phyloP scores from a whole-genome alignment of 345 rosid genomes.

The Aethionema arabicum region DNA sequence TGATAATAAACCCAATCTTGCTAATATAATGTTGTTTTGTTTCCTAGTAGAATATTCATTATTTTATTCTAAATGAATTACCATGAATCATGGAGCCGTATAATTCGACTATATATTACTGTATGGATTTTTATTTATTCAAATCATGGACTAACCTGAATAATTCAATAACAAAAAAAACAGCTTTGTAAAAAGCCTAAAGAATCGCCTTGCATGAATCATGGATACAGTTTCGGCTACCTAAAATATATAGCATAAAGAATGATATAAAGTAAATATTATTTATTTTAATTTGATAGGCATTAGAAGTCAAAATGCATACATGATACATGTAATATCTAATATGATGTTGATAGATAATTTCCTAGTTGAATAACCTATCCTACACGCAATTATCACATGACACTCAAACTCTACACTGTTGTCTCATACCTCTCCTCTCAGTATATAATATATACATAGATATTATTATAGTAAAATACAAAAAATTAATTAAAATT shows the following conservation, averaged over 20 bases:
- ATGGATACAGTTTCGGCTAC: no score
- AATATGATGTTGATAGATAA: not conserved
- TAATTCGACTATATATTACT: not conserved
- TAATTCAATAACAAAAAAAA: no score
- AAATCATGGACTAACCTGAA: no score
- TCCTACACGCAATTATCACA: not conserved
- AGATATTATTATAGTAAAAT: not conserved
- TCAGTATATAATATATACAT: slow-evolving; percentile 4
- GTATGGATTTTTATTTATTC: no score
- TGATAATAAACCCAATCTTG: no score
- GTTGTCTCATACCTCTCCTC: slow-evolving; percentile 1
- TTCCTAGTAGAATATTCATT: not conserved
- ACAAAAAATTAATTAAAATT: not conserved
- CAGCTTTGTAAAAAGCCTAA: no score
- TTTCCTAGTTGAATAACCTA: not conserved
- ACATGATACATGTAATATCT: slow-evolving; percentile 5
- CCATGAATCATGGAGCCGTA: not conserved
- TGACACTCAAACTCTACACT: not conserved
- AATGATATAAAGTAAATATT: no score
- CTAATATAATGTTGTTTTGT: no score
- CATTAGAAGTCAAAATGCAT: slow-evolving; percentile 16
- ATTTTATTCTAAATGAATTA: not conserved
- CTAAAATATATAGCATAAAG: no score
- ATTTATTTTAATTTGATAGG: slow-evolving; percentile 1
- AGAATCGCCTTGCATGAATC: no score